Percentiles rank a stretch among this genome's conserved stretches.
These are phyloP conservation scores for Colletotrichum karsti DNA, from an alignment of 2,329 filamentous ascomycete genomes.

Conservation along the genomic window DNA sequence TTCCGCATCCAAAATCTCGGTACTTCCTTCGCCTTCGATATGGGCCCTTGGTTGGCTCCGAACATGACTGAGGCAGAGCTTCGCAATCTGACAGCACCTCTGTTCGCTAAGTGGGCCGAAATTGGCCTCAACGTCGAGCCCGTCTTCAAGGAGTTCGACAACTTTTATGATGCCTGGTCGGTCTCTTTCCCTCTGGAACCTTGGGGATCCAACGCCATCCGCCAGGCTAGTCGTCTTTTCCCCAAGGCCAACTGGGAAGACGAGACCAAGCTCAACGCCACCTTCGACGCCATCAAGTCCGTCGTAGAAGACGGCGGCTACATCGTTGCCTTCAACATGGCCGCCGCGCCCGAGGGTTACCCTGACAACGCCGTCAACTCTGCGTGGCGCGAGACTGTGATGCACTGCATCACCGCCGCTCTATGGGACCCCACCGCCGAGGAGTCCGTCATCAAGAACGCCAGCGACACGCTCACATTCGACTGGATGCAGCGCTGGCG, in stretches of 20 bases:
- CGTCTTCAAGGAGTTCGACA: slow-evolving; percentile 34
- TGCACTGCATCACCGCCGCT: slow-evolving; percentile 41
- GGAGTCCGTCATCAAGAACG: slow-evolving; percentile 36
- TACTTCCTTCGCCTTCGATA: slow-evolving; percentile 39
- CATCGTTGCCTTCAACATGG: slow-evolving; percentile 41
- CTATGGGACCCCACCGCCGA: slow-evolving; percentile 42
- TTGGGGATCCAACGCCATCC: slow-evolving; percentile 34
- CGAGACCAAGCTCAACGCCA: slow-evolving; percentile 34
- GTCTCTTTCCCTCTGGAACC: slow-evolving; percentile 35
- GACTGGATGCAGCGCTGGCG: slow-evolving; percentile 46
- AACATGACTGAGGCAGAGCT: slow-evolving; percentile 42
- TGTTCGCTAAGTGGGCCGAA: slow-evolving; percentile 39
- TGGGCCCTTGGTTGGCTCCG: slow-evolving; percentile 38
- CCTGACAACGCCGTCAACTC: slow-evolving; percentile 55
- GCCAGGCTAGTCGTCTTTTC: slow-evolving; percentile 41
- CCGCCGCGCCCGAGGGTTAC: slow-evolving; percentile 24
- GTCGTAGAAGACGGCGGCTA: slow-evolving; percentile 36
- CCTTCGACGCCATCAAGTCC: slow-evolving; percentile 35
- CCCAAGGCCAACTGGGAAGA: slow-evolving; percentile 42
- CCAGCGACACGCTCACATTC: slow-evolving; percentile 37
- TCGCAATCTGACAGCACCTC: slow-evolving; percentile 42
- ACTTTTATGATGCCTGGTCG: slow-evolving; percentile 37
- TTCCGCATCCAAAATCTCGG: slow-evolving; percentile 35
- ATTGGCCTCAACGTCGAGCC: slow-evolving; percentile 39
- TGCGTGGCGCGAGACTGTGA: slow-evolving; percentile 54